phyloP scores from a whole-genome alignment of 1,284 basidiomycete species.

The Salmacisia buchloeana region DNA sequence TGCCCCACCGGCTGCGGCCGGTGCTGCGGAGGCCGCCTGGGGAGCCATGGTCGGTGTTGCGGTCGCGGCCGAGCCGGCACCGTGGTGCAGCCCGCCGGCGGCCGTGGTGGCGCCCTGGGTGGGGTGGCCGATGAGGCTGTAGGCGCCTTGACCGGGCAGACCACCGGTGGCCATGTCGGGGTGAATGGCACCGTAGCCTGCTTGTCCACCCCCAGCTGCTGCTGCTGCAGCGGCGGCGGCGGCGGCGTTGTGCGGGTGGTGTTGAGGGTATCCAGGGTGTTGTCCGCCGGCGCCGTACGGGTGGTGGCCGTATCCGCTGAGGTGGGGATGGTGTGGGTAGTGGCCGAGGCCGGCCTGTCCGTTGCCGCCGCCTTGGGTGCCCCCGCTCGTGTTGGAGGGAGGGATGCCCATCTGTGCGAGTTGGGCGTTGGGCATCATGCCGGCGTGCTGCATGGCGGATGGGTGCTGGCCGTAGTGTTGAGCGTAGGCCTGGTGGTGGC shows the following conservation, averaged over 20 bases:
- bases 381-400: background rate
- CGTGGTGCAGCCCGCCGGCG: background rate
- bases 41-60: background rate
- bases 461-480: constrained; percentile 8
- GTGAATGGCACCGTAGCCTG: background rate
- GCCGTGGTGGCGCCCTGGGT: background rate
- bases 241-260: background rate
- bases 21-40: background rate
- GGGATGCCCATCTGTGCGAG: constrained; percentile 1
- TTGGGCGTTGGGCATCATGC: constrained; percentile 8
- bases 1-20: background rate
- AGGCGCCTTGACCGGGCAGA: background rate
- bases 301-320: constrained; percentile 3
- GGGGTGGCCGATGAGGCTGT: background rate
- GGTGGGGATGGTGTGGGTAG: background rate
- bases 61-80: background rate
- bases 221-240: too few species aligned
- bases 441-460: background rate
- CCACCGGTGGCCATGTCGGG: background rate
- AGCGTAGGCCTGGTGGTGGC: background rate
- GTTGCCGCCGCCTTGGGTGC: background rate
- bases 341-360: background rate
- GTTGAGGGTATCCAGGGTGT: background rate
- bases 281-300: background rate
- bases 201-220: background rate